These are phyloP conservation scores for Thermothelomyces thermophilus DNA, from an alignment of 2,329 filamentous ascomycete genomes.

Conservation along the genomic window DNA sequence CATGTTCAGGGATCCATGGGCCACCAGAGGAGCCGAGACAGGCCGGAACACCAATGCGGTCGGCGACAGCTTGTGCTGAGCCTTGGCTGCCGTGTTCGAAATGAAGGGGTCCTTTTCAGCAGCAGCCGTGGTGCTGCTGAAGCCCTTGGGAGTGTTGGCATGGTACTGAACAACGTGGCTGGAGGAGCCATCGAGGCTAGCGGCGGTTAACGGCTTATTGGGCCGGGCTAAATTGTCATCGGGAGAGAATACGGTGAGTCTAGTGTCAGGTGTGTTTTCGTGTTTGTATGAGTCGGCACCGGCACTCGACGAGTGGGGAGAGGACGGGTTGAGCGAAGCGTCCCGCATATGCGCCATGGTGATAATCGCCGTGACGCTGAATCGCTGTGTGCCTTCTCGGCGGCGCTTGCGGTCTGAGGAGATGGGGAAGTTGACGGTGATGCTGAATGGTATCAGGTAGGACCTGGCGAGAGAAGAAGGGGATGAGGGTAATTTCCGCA, in stretches of 20 bases:
- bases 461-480: slow-evolving; percentile 15
- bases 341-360: slow-evolving; percentile 39
- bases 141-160: slow-evolving; percentile 25
- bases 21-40: slow-evolving; percentile 28
- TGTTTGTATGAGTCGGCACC: slow-evolving; percentile 49
- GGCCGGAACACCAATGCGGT: slow-evolving; percentile 58
- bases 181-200: slow-evolving; percentile 27
- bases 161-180: slow-evolving; percentile 26
- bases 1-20: slow-evolving; percentile 20
- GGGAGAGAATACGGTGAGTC: slow-evolving; percentile 57
- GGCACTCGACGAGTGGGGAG: slow-evolving; percentile 46
- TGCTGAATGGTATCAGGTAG: slow-evolving; percentile 1
- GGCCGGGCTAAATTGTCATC: slow-evolving; percentile 46
- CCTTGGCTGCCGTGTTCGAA: slow-evolving; percentile 32
- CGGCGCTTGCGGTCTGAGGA: background rate
- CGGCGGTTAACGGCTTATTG: slow-evolving; percentile 31
- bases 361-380: slow-evolving; percentile 14
- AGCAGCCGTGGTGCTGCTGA: slow-evolving; percentile 23
- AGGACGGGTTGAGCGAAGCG: slow-evolving; percentile 37
- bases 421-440: slow-evolving; percentile 1
- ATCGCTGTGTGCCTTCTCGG: slow-evolving; percentile 1
- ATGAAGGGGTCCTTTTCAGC: slow-evolving; percentile 51
- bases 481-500: slow-evolving; percentile 11
- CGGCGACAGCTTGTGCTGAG: slow-evolving; percentile 51
- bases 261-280: slow-evolving; percentile 57